Evolutionary conservation across 1,284 basidiomycete species (phyloP).

Genomic region (Ustilago bromivora): DNA sequence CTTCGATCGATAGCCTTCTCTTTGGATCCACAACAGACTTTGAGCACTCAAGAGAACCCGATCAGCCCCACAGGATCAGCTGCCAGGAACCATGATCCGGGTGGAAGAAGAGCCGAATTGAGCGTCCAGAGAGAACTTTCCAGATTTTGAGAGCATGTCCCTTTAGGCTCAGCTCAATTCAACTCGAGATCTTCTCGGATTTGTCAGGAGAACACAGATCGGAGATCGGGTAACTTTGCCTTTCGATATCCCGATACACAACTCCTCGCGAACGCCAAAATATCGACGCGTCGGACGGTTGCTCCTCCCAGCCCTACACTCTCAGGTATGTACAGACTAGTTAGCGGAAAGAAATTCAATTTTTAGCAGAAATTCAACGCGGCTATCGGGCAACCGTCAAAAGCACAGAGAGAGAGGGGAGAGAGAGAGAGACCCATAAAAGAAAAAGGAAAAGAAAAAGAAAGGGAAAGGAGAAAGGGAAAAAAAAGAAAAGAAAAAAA

Average conservation of each 20-base stretch:
- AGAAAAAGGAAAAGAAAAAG: background rate
- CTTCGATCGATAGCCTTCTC: no score
- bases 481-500: background rate
- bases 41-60: no score
- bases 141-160: conserved; percentile 12
- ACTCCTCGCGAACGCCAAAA: background rate
- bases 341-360: background rate
- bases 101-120: conserved; percentile 1
- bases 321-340: background rate
- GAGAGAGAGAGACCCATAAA: background rate
- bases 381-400: background rate
- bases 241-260: background rate
- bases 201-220: conserved; percentile 13
- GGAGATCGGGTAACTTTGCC: background rate
- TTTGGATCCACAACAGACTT: no score
- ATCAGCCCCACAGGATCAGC: no score
- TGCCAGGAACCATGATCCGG: background rate
- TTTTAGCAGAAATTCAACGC: conserved; percentile 3
- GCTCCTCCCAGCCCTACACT: background rate
- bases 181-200: conserved; percentile 28
- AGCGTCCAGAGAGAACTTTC: conserved; percentile 25
- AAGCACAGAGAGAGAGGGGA: background rate
- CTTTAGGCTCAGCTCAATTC: conserved; percentile 10
- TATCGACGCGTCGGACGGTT: conserved; percentile 24
- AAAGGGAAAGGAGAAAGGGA: conserved; percentile 1